These are phyloP conservation scores for Gossypium gossypioides DNA, from an alignment of 441 rosid genomes.

Conservation along the genomic window DNA sequence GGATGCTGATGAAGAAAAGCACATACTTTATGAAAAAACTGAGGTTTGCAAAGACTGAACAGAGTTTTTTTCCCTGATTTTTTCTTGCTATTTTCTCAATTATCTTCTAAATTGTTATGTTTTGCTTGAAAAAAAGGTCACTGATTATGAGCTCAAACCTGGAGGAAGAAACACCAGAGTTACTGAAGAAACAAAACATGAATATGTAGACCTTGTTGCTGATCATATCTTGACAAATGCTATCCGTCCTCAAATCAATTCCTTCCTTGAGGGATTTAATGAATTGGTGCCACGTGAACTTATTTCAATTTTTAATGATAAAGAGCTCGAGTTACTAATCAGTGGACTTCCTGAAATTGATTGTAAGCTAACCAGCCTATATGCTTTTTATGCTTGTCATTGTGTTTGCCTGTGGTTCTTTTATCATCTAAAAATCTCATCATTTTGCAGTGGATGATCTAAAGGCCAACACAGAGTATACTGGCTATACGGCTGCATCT, in stretches of 20 bases:
- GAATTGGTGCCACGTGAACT: constrained; percentile 75
- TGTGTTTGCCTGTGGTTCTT: constrained; percentile 11
- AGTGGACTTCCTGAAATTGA: constrained; percentile 99
- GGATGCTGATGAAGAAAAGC: constrained; percentile 99
- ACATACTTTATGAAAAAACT: constrained; percentile 81
- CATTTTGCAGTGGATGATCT: constrained; percentile 76
- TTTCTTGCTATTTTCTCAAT: background rate
- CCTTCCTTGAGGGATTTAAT: constrained; percentile 81
- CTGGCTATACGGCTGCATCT: constrained; percentile 77
- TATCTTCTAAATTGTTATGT: constrained; percentile 5
- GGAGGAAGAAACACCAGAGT: constrained; percentile 94
- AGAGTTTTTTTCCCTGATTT: background rate
- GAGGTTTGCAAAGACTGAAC: constrained; percentile 41
- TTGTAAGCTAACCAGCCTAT: constrained; percentile 43
- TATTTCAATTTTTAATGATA: constrained; percentile 86
- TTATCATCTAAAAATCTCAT: constrained; percentile 3
- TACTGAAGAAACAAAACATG: constrained; percentile 92
- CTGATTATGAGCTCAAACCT: constrained; percentile 93
- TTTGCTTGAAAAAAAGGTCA: constrained; percentile 50
- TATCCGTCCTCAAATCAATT: constrained; percentile 86
- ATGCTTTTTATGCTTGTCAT: background rate
- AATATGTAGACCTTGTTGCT: constrained; percentile 95
- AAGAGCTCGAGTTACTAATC: constrained; percentile 94
- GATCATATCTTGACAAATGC: constrained; percentile 93
- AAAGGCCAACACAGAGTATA: constrained; percentile 76